These are phyloP conservation scores for Pseudogymnoascus verrucosus DNA, from an alignment of 2,329 filamentous ascomycete genomes.

Conservation along the genomic window DNA sequence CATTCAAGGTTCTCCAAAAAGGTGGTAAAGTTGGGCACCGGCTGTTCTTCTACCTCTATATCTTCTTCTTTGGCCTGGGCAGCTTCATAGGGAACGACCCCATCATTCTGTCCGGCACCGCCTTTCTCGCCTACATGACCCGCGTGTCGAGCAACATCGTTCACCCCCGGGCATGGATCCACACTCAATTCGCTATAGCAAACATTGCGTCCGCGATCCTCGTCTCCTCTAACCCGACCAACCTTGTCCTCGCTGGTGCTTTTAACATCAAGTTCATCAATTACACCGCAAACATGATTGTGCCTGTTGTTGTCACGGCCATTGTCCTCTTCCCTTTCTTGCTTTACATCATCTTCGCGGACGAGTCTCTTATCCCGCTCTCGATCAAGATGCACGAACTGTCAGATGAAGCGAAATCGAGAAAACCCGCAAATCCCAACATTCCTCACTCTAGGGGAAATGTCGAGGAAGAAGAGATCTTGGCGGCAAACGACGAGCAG, in stretches of 20 bases:
- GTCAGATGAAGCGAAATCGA: constrained; percentile 45
- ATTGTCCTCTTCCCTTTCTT: constrained; percentile 62
- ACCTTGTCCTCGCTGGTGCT: constrained; percentile 64
- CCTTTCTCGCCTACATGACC: constrained; percentile 71
- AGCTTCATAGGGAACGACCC: constrained; percentile 68
- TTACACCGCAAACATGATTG: constrained; percentile 72
- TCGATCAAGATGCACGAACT: constrained; percentile 63
- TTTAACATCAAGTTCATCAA: constrained; percentile 64
- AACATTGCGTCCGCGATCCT: constrained; percentile 69
- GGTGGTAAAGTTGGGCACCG: constrained; percentile 59
- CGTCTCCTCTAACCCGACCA: constrained; percentile 72
- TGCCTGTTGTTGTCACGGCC: constrained; percentile 61
- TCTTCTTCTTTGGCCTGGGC: constrained; percentile 62
- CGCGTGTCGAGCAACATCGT: constrained; percentile 64
- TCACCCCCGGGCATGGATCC: constrained; percentile 65
- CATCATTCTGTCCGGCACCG: constrained; percentile 65
- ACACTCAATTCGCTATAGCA: constrained; percentile 62
- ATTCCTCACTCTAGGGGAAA: constrained; percentile 57
- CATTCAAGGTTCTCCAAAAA: constrained; percentile 61
- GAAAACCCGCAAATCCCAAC: constrained; percentile 61
- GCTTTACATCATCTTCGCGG: constrained; percentile 59
- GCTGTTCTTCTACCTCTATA: constrained; percentile 65
- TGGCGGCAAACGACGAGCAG: constrained; percentile 39
- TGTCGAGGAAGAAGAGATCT: constrained; percentile 42
- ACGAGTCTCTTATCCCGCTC: constrained; percentile 54